Base-by-base conservation (phyloP, 441 rosid genomes). In the Croton setiger region DNA sequence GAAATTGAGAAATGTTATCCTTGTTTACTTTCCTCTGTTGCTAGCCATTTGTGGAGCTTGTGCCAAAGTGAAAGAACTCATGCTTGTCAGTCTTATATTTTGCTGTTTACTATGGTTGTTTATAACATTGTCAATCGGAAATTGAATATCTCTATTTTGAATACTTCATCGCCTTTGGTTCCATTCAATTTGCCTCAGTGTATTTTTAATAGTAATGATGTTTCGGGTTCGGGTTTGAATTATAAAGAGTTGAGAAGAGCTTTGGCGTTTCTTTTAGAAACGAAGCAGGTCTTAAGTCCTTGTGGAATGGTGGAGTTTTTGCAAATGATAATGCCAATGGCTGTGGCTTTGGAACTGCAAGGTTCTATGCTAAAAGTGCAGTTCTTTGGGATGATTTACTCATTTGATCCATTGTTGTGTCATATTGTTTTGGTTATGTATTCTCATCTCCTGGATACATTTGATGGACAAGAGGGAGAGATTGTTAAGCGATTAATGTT, bases 41-140 rank as follows among this genome's bases (percentile, higher is more conserved):
- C 86, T 51, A 92, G 90, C 5, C 97, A 92, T 68, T 72, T 94
- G 52, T 94, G 99, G 99, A 82, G 83, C 67, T 69, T 94, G 80
- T 90, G 97, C 66, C 98, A 88, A 60, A 88, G 88, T 64, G 99
- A 94, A 83, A 84, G 94, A 20, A 92, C 92, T 15, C 99, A 94
- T 64, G 96, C 99, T 49, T 88, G 81, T 44, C 98, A 94, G 71
- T 72, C 87, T 67, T 91, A 94, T 61, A 77, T 87, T 63, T 80
- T 94, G 78, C 75, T 91, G 80, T 86, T 90, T 76, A 81, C 92
- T 0, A 73, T 75, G 27, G 82, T 92, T 63, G 79, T 91, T 47
- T 72, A 79, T 74, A 84, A 83, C 71, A 83, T 92, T 36, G 90
- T 85, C 14, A 18, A 84, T 71, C 76, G 71, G 36, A 85, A 86